A percentile compares a stretch with the other conserved stretches of the same genome.
phyloP scores from a whole-genome alignment of 2,329 filamentous ascomycete genomes.

The Podosphaera xanthii region DNA sequence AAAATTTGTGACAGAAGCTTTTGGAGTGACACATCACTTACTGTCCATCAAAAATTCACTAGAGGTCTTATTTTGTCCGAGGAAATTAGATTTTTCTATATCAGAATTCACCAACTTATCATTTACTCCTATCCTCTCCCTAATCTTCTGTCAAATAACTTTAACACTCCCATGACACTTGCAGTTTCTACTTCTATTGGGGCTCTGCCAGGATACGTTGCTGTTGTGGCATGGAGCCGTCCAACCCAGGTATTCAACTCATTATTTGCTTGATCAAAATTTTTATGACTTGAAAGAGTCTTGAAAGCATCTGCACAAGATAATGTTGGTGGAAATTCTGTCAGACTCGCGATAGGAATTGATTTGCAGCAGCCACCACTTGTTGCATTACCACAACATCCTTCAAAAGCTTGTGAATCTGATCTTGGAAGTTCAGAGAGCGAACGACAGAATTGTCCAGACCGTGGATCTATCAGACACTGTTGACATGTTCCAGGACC shows the following conservation, averaged over 20 bases:
- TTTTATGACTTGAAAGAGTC: slow-evolving; percentile 52
- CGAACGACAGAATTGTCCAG: slow-evolving; percentile 63
- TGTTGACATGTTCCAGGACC: slow-evolving; percentile 62
- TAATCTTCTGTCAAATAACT: slow-evolving; percentile 59
- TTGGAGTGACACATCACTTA: neutral
- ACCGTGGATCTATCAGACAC: slow-evolving; percentile 55
- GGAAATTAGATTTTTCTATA: neutral
- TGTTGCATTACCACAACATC: slow-evolving; percentile 36
- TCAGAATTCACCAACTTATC: neutral
- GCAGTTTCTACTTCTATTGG: slow-evolving; percentile 63
- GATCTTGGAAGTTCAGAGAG: slow-evolving; percentile 36
- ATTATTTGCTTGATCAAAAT: slow-evolving; percentile 50
- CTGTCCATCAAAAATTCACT: neutral
- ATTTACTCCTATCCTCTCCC: slow-evolving; percentile 19
- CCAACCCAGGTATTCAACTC: slow-evolving; percentile 58
- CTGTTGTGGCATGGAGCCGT: slow-evolving; percentile 37
- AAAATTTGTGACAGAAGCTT: neutral
- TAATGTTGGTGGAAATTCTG: slow-evolving; percentile 24
- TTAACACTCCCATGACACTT: slow-evolving; percentile 68
- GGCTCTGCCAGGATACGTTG: slow-evolving; percentile 19
- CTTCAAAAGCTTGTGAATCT: slow-evolving; percentile 19
- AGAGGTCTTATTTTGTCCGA: neutral
- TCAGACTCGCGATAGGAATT: slow-evolving; percentile 10
- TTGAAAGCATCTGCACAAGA: slow-evolving; percentile 61
- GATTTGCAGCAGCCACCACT: slow-evolving; percentile 41